phyloP scores from a whole-genome alignment of 192 early-diverging fungal genomes.

The Entrophospora sp. region DNA sequence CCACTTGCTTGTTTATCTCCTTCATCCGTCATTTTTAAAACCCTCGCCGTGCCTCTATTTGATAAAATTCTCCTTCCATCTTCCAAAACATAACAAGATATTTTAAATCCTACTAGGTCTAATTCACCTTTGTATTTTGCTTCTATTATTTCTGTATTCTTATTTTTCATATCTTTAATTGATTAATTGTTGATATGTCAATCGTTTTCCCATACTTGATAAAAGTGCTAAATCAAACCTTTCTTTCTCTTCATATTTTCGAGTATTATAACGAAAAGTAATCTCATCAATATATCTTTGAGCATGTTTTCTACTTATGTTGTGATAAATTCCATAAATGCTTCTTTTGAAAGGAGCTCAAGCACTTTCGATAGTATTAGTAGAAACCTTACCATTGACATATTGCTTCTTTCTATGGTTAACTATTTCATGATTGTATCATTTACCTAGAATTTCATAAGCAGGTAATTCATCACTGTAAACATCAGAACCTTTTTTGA shows the following conservation, averaged over 20 bases:
- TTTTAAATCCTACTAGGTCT: no score
- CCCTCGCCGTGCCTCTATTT: no score
- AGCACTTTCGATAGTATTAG: neutral
- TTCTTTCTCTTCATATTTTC: neutral
- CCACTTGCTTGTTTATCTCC: no score
- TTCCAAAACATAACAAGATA: no score
- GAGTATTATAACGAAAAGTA: slow-evolving; percentile 1
- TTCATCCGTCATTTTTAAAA: no score
- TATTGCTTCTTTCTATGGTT: slow-evolving; percentile 3
- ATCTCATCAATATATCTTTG: neutral
- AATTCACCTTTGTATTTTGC: no score
- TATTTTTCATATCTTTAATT: no score
- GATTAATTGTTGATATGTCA: neutral
- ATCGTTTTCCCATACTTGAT: neutral
- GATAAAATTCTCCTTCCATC: no score
- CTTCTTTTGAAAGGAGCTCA: neutral
- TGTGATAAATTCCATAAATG: neutral
- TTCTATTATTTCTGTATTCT: no score
- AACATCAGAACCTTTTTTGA: neutral
- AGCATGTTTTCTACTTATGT: neutral
- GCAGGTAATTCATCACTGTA: neutral
- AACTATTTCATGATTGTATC: neutral
- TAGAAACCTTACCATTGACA: slow-evolving; percentile 5
- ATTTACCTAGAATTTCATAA: neutral
- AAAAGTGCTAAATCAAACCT: neutral